Percentiles rank a stretch among this genome's conserved stretches.
Conservation (phyloP, 768 basidiomycete species). For the Suillus spraguei region DNA sequence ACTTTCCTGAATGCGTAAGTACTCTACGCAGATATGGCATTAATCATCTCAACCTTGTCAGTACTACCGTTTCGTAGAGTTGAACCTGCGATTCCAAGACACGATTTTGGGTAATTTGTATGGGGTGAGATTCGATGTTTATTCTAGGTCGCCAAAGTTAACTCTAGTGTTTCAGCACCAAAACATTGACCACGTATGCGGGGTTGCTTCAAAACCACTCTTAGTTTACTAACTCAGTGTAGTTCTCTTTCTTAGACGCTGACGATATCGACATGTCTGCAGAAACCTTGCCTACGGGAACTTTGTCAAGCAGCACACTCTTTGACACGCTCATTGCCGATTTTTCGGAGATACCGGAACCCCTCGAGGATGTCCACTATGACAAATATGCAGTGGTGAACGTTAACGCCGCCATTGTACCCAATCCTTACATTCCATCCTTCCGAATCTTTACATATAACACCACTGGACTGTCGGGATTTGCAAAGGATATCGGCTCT, state of each 20-base stretch:
- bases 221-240: conserved; percentile 1
- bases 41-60: conserved; percentile 15
- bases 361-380: conserved; percentile 49
- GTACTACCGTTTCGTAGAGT: conserved; percentile 70
- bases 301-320: neutral
- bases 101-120: conserved; percentile 85
- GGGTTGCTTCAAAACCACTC: conserved; percentile 14
- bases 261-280: conserved; percentile 53
- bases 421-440: conserved; percentile 82
- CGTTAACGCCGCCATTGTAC: conserved; percentile 79
- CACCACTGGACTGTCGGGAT: conserved; percentile 41
- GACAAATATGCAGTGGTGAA: conserved; percentile 78
- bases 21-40: neutral
- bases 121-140: conserved; percentile 58
- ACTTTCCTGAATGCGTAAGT: conserved; percentile 84
- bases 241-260: conserved; percentile 61
- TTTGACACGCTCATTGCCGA: conserved; percentile 60
- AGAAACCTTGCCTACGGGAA: conserved; percentile 31
- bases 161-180: conserved; percentile 52
- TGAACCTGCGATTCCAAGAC: conserved; percentile 81
- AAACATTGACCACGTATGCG: conserved; percentile 77
- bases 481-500: conserved; percentile 9
- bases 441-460: conserved; percentile 87
- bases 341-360: conserved; percentile 62
- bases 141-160: conserved; percentile 25